Evolutionary conservation across 441 rosid species (phyloP), one percentile per base, ranked within the genome.

Genomic region (Corymbia calophylla): DNA sequence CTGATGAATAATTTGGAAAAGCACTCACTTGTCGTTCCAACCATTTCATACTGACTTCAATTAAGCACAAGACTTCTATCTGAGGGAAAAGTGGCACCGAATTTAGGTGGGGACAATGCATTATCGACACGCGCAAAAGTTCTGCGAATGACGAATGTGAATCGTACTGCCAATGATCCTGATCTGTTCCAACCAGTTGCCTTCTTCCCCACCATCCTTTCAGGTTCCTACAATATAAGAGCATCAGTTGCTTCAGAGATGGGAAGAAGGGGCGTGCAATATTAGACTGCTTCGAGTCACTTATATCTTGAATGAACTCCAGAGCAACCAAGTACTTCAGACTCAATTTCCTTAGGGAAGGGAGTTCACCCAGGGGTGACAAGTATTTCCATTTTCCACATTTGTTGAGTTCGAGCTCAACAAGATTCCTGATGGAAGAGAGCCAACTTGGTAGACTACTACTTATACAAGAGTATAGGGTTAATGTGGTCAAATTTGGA

Each of bases 11-110:
- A 68, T 9, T 9, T 31, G 77, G 44, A 68, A 68, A 35, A 35
- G 39, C 13, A 23, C 23, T 23, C 77, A 8, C 4, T 23, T 9
- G 44, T 68, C 16, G 70, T 14, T 62, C 44, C 77, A 23, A 31
- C 32, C 11, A 7, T 12, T 68, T 17, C 23, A 2, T 2, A 23
- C 44, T 68, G 4, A 9, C 19, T 31, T 18, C 44, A 2, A 0
- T 1, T 17, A 17, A 68, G 4, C 8, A 2, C 39, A 16, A 31
- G 3, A 31, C 44, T 68, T 31, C 5, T 8, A 0, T 32, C 9
- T 0, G 16, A 3, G 77, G 77, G 2, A 31, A 31, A 5, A 17
- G 44, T 8, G 44, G 77, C 77, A 68, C 32, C 23, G 23, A 16
- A 2, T 68, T 31, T 9, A 1, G 44, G 77, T 31, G 4, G 19